Base-by-base conservation (phyloP, 2,329 filamentous ascomycete species). In the Xylaria sp. region DNA sequence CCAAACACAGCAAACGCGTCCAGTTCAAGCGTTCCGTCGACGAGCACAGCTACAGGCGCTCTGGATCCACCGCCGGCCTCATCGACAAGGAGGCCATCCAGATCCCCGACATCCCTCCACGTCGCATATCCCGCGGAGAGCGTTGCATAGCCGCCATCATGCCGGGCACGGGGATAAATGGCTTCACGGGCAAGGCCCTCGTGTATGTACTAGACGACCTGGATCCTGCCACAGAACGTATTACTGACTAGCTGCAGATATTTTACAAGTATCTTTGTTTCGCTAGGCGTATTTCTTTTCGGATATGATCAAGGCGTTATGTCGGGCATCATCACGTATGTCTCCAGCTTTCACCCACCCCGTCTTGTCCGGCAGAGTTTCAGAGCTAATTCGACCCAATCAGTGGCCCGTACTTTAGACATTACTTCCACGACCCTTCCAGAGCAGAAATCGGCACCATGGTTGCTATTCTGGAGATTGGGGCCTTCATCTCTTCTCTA, bases 401-500 rank as follows among this genome's bases (percentile, higher is more conserved):
- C 63, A 98, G 94, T 67, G 94, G 94, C 72, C 87, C 89, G 10
- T 92, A 92, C 80, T 99, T 99, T 80, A 93, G 91, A 80, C 90
- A 94, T 79, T 97, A 97, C 80, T 98, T 99, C 82, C 86, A 94
- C 76, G 90, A 98, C 76, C 96, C 96, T 23, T 91, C 93, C 28
- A 89, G 89, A 75, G 93, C 94, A 56, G 90, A 97, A 79, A 91
- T 99, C 68, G 96, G 95, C 68, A 98, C 94, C 33, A 98, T 98
- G 91, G 96, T 99, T 67, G 95, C 96, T 73, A 98, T 99, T 76
- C 88, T 99, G 68, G 95, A 98, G 82, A 85, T 98, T 62, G 96
- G 96, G 68, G 96, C 96, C 46, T 92, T 99, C 71, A 91, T 97
- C 76, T 92, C 95, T 23, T 98, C 95, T 0, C 83, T 99, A 12